These are phyloP conservation scores for Datisca glomerata DNA, from an alignment of 306 rosid genomes.

Conservation along the genomic window DNA sequence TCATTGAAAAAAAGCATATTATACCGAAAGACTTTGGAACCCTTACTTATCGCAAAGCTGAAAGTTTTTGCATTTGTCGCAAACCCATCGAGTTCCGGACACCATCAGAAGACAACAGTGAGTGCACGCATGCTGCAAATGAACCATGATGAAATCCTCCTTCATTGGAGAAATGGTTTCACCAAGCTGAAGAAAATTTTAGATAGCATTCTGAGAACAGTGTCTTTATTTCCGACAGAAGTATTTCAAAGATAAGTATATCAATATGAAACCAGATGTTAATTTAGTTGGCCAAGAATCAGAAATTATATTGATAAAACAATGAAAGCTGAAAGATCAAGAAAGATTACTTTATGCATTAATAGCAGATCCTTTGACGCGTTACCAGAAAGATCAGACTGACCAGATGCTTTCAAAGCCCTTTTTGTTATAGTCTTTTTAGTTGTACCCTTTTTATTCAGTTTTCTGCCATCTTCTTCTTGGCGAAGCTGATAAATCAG, in stretches of 20 bases:
- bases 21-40: conserved; percentile 5
- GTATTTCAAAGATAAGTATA: not conserved
- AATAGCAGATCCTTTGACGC: conserved; percentile 91
- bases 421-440: conserved; percentile 87
- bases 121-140: conserved; percentile 74
- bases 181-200: conserved; percentile 66
- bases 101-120: conserved; percentile 85
- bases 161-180: conserved; percentile 95
- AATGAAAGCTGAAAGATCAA: not conserved
- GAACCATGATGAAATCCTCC: conserved; percentile 99
- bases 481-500: conserved; percentile 87
- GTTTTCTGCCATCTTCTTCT: conserved; percentile 95
- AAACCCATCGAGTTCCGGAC: conserved; percentile 78
- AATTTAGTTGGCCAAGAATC: too few relatives aligned
- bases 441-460: conserved; percentile 76
- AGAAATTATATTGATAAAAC: too few relatives aligned
- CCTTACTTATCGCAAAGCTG: conserved; percentile 88
- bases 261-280: not conserved
- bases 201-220: conserved; percentile 12
- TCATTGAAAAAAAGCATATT: too few relatives aligned
- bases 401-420: conserved; percentile 91
- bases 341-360: conserved; percentile 84
- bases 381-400: conserved; percentile 89
- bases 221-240: not conserved
- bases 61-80: conserved; percentile 87